Evolutionary conservation across 257 asterid genomes (phyloP).

Genomic region (Nicotiana obtusifolia): DNA sequence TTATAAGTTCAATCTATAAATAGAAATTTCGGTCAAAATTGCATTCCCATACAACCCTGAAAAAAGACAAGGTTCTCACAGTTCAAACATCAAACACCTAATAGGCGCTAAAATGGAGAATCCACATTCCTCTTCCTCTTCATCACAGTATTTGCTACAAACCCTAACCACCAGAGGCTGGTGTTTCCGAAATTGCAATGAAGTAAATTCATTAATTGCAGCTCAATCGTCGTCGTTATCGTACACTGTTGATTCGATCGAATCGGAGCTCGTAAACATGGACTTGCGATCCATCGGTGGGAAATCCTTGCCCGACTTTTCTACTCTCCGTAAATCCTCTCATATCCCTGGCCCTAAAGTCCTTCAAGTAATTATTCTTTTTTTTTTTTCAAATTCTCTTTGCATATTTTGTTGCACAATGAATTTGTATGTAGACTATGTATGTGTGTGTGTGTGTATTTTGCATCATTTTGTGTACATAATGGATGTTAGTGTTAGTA

Average conservation of each 20-base stretch:
- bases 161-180: constrained; percentile 63
- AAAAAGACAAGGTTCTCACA: no score
- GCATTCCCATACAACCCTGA: no score
- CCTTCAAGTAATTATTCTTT: constrained; percentile 51
- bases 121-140: constrained; percentile 24
- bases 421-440: neutral
- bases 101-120: constrained; percentile 39
- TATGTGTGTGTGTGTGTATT: neutral
- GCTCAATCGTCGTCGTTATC: constrained; percentile 26
- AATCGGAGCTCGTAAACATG: constrained; percentile 60
- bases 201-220: constrained; percentile 34
- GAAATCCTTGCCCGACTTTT: constrained; percentile 57
- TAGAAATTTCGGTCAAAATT: no score
- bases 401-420: neutral
- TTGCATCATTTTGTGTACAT: neutral
- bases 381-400: neutral
- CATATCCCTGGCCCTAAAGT: constrained; percentile 58
- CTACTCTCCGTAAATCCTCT: constrained; percentile 44
- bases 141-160: constrained; percentile 28
- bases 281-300: constrained; percentile 75
- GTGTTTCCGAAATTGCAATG: constrained; percentile 45
- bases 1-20: no score
- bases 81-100: constrained; percentile 23
- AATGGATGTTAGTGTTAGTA: neutral
- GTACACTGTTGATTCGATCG: constrained; percentile 47